These are phyloP conservation scores for Chalaropsis thielavioides DNA, from an alignment of 2,329 filamentous ascomycete species.

Conservation along the genomic window DNA sequence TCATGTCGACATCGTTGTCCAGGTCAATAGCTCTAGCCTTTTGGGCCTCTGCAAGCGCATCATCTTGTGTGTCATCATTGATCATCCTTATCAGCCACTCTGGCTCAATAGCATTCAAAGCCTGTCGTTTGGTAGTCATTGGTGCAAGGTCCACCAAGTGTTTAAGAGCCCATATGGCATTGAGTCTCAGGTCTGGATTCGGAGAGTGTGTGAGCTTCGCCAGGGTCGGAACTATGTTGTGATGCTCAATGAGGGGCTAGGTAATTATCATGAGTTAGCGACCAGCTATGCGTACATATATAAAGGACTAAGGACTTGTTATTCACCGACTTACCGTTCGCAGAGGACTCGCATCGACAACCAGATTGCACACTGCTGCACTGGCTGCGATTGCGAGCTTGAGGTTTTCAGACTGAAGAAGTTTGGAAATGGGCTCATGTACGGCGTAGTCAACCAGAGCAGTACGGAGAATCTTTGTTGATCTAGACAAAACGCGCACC, in stretches of 20 bases:
- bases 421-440: conserved; percentile 57
- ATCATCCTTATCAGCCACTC: conserved; percentile 73
- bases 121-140: conserved; percentile 56
- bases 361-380: conserved; percentile 68
- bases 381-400: conserved; percentile 79
- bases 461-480: conserved; percentile 70
- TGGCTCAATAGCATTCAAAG: conserved; percentile 59
- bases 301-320: neutral
- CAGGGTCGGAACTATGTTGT: conserved; percentile 59
- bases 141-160: conserved; percentile 61
- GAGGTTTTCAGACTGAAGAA: conserved; percentile 59
- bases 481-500: conserved; percentile 67
- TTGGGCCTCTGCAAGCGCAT: conserved; percentile 28
- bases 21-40: neutral
- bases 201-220: conserved; percentile 73
- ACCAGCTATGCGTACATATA: neutral
- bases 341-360: conserved; percentile 83
- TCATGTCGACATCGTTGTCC: conserved; percentile 29
- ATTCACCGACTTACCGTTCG: conserved; percentile 48
- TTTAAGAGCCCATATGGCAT: conserved; percentile 87
- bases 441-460: conserved; percentile 76
- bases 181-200: conserved; percentile 64
- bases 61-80: conserved; percentile 34
- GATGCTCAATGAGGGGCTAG: conserved; percentile 51
- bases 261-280: neutral